Evolutionary conservation across 768 basidiomycete species (phyloP).

Genomic region (Chlorophyllum brunneum): DNA sequence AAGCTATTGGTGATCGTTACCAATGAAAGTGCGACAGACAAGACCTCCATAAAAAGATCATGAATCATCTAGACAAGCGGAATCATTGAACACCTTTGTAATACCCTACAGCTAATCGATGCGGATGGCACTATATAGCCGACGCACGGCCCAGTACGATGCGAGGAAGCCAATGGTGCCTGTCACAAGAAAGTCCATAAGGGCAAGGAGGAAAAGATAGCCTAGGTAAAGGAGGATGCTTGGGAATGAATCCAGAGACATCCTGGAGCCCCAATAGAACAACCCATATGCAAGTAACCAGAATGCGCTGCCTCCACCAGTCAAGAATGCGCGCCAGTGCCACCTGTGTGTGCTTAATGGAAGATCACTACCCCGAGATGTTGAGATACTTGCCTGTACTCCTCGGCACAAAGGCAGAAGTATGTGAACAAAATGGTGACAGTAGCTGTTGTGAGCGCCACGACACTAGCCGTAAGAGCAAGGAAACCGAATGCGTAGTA

Average conservation of each 20-base stretch:
- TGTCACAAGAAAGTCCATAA: slow-evolving; percentile 87
- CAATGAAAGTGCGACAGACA: slow-evolving; percentile 11
- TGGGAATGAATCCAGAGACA: slow-evolving; percentile 80
- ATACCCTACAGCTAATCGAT: slow-evolving; percentile 50
- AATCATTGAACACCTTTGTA: background rate
- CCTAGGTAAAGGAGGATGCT: slow-evolving; percentile 86
- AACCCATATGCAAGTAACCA: slow-evolving; percentile 89
- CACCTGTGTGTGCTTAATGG: slow-evolving; percentile 46
- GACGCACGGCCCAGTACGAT: slow-evolving; percentile 86
- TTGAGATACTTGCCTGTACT: slow-evolving; percentile 66
- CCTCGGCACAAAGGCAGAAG: slow-evolving; percentile 90
- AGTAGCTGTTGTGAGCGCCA: slow-evolving; percentile 84
- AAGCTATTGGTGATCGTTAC: slow-evolving; percentile 54
- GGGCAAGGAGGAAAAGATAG: slow-evolving; percentile 77
- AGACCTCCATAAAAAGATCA: background rate
- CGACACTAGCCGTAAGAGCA: slow-evolving; percentile 79
- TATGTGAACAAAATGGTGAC: slow-evolving; percentile 88
- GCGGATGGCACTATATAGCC: slow-evolving; percentile 78
- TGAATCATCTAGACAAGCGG: background rate
- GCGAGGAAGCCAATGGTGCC: slow-evolving; percentile 91
- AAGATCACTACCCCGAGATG: background rate
- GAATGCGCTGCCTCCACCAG: slow-evolving; percentile 88
- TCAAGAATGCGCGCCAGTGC: slow-evolving; percentile 95
- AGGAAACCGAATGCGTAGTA: slow-evolving; percentile 98
- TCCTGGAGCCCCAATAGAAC: slow-evolving; percentile 83